Conservation (phyloP, 2,329 filamentous ascomycete genomes). For the Orbilia ellipsospora region DNA sequence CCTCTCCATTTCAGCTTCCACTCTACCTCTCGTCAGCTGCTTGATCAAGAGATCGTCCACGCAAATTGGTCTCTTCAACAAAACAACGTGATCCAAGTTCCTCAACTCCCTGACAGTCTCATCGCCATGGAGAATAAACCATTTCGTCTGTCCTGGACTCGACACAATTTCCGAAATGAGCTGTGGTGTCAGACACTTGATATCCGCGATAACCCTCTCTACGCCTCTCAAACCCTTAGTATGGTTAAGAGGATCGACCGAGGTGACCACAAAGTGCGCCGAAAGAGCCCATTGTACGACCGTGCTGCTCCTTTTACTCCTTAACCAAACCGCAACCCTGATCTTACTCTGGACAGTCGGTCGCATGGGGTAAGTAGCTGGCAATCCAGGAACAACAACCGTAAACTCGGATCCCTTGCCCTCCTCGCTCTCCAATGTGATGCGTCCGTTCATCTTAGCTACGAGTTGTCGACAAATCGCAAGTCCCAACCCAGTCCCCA, state of each 20-base stretch:
- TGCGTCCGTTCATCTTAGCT: conserved; percentile 70
- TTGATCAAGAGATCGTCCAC: conserved; percentile 45
- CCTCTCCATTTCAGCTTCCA: conserved; percentile 23
- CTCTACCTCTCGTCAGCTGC: conserved; percentile 39
- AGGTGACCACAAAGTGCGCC: conserved; percentile 29
- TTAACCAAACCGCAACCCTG: conserved; percentile 46
- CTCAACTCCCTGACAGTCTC: conserved; percentile 44
- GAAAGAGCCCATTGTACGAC: conserved; percentile 49
- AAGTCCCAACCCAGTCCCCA: conserved; percentile 73
- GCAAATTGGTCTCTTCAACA: conserved; percentile 47
- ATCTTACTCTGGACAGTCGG: conserved; percentile 41
- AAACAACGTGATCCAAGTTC: conserved; percentile 38
- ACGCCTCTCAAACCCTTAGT: conserved; percentile 20
- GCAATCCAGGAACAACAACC: conserved; percentile 60
- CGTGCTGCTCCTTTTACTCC: conserved; percentile 46
- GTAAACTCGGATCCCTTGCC: conserved; percentile 69
- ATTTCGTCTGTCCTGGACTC: conserved; percentile 24
- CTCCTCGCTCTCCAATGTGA: conserved; percentile 69
- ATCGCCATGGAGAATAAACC: conserved; percentile 50
- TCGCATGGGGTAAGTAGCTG: conserved; percentile 25
- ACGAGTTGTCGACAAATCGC: conserved; percentile 74
- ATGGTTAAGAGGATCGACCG: conserved; percentile 29
- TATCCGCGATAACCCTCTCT: conserved; percentile 49
- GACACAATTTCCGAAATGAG: conserved; percentile 43
- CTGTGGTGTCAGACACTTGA: conserved; percentile 49